Conservation (phyloP, 176 grass and related monocot species). For the Thinopyrum elongatum region DNA sequence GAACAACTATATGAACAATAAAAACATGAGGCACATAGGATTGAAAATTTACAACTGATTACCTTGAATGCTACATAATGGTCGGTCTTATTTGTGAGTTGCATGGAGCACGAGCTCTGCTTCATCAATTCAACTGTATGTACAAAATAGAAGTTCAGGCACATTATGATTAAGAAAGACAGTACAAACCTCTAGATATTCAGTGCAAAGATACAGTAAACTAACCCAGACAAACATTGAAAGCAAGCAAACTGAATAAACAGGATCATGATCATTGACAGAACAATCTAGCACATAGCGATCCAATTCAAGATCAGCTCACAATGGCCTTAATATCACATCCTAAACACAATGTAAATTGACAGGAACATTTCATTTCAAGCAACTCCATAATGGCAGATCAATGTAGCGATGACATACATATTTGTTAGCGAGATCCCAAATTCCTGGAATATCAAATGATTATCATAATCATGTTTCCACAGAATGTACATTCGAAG, state of each 20-base stretch:
- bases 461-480: background rate
- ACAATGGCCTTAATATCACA: background rate
- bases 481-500: background rate
- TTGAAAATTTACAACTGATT: slow-evolving; percentile 11
- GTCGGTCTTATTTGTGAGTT: slow-evolving; percentile 92
- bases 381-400: background rate
- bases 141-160: background rate
- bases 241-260: background rate
- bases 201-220: background rate
- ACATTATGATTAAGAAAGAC: background rate
- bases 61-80: slow-evolving; percentile 96
- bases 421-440: slow-evolving; percentile 19
- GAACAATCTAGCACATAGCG: background rate
- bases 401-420: background rate
- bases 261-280: background rate
- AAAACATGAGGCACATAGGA: background rate
- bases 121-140: slow-evolving; percentile 85
- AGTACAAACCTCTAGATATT: background rate
- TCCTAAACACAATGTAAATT: background rate
- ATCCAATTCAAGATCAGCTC: background rate
- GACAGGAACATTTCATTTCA: slow-evolving; percentile 17
- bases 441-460: background rate
- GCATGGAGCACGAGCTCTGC: slow-evolving; percentile 96
- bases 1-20: background rate
- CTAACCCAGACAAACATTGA: background rate